Evolutionary conservation across 495 filamentous ascomycete genomes (phyloP), one percentile per base, ranked within the genome.

Genomic region (Letharia lupina): DNA sequence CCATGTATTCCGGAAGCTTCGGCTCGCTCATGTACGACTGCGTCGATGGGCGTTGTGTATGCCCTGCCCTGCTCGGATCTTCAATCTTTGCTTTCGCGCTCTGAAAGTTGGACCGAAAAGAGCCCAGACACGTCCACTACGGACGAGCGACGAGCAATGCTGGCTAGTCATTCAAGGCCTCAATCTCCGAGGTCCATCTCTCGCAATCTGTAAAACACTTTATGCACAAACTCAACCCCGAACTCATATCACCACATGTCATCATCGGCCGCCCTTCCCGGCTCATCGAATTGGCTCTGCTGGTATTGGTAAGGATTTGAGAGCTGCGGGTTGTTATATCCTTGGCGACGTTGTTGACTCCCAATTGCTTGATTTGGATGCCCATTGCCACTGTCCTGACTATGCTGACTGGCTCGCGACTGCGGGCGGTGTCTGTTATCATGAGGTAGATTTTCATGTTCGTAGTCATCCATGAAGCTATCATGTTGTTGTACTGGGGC

Each of bases 391-490:
- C 13, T 82, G 77, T 58, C 60, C 41, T 39, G 65, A 67, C 31
- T 41, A 62, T 68, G 63, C 69, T 84, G 82, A 62, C 77, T 77
- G 39, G 80, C 76, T 65, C 81, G 74, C 31, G 82, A 82, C 64
- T 86, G 78, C 50, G 81, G 75, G 61, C 81, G 80, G 63, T 84
- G 79, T 42, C 75, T 75, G 71, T 81, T 78, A 62, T 82, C 77
- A 39, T 75, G 74, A 70, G 79, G 74, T 56, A 47, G 60, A 23
- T 33, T 23, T 10, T 67, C 70, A 16, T 69, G 45, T 18, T 65
- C 67, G 66, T 85, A 80, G 42, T 60, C 50, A 33, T 69, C 68
- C 64, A 69, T 69, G 52, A 69, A 67, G 23, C 54, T 80, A 68
- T 85, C 74, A 77, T 72, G 69, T 54, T 73, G 72, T 63, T 75